These are phyloP conservation scores for Colletotrichum brevisporum DNA, from an alignment of 2,329 filamentous ascomycete genomes.

Conservation along the genomic window DNA sequence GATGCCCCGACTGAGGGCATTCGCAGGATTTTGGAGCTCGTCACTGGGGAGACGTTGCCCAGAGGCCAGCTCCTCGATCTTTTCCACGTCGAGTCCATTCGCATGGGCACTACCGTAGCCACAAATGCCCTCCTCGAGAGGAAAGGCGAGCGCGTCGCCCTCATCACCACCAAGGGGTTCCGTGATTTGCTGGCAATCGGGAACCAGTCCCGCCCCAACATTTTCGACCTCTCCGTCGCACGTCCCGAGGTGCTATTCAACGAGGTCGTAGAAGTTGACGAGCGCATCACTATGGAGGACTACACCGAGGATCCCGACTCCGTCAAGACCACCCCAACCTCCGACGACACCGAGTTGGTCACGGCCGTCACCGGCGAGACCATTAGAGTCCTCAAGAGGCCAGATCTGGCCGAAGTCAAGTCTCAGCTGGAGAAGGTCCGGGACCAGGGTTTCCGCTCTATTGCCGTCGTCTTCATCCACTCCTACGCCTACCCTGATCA, in stretches of 20 bases:
- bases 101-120: conserved; percentile 86
- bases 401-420: conserved; percentile 68
- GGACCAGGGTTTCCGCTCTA: conserved; percentile 67
- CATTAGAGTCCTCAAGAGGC: conserved; percentile 74
- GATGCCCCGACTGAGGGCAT: conserved; percentile 84
- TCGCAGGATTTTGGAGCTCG: conserved; percentile 59
- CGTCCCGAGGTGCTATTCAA: conserved; percentile 79
- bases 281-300: conserved; percentile 80
- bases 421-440: conserved; percentile 72
- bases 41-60: conserved; percentile 50
- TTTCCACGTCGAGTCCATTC: conserved; percentile 71
- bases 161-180: conserved; percentile 81
- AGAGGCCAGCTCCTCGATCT: conserved; percentile 53
- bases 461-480: conserved; percentile 78
- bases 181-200: conserved; percentile 80
- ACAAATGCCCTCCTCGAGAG: conserved; percentile 83
- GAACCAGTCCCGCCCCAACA: conserved; percentile 79
- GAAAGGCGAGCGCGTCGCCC: conserved; percentile 79
- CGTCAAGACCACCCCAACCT: conserved; percentile 59
- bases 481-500: conserved; percentile 76
- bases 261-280: conserved; percentile 79
- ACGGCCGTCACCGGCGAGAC: conserved; percentile 76
- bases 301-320: conserved; percentile 77
- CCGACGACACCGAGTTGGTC: conserved; percentile 67
- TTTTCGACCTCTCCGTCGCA: conserved; percentile 80